phyloP scores from a whole-genome alignment of 2,329 filamentous ascomycete genomes.

The Neofusicoccum kwambonambiense region DNA sequence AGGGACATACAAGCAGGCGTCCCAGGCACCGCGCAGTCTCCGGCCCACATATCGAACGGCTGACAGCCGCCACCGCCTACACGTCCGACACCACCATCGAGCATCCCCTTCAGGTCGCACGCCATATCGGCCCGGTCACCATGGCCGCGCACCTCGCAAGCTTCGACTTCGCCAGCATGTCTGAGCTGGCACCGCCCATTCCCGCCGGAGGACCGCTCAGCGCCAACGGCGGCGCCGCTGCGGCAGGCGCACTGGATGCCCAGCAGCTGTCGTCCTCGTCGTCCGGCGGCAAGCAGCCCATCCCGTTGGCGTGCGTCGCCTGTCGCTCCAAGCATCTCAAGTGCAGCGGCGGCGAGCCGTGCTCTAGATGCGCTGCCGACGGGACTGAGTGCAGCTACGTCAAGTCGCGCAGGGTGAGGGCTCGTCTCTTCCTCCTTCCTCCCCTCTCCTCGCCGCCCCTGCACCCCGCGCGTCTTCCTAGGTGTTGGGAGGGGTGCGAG shows the following conservation, averaged over 20 bases:
- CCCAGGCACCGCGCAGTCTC: not conserved
- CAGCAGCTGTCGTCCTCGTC: not conserved
- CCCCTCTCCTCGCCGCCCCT: slow-evolving; percentile 16
- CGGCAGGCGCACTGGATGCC: not conserved
- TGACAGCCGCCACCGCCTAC: not conserved
- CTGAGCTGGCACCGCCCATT: not conserved
- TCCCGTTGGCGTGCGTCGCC: slow-evolving; percentile 50
- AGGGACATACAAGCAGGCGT: not conserved
- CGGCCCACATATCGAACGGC: not conserved
- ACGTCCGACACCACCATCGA: not conserved
- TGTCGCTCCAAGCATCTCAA: slow-evolving; percentile 54
- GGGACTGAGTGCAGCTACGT: slow-evolving; percentile 48
- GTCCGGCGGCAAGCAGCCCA: slow-evolving; percentile 24
- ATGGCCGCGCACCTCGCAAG: not conserved
- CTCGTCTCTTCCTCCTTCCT: not conserved
- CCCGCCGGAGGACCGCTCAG: not conserved
- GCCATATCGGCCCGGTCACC: not conserved
- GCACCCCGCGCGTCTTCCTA: slow-evolving; percentile 21
- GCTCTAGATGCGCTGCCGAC: slow-evolving; percentile 48
- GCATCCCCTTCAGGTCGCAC: not conserved
- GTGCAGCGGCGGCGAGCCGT: slow-evolving; percentile 52
- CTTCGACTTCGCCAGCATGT: slow-evolving; percentile 6
- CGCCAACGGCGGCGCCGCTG: not conserved
- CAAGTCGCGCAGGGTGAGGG: slow-evolving; percentile 46
- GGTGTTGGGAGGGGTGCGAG: slow-evolving; percentile 18